Evolutionary conservation across 805 yeast species (phyloP), one percentile per base, ranked within the genome.

Genomic region (Starmerella potacharoeniae): DNA sequence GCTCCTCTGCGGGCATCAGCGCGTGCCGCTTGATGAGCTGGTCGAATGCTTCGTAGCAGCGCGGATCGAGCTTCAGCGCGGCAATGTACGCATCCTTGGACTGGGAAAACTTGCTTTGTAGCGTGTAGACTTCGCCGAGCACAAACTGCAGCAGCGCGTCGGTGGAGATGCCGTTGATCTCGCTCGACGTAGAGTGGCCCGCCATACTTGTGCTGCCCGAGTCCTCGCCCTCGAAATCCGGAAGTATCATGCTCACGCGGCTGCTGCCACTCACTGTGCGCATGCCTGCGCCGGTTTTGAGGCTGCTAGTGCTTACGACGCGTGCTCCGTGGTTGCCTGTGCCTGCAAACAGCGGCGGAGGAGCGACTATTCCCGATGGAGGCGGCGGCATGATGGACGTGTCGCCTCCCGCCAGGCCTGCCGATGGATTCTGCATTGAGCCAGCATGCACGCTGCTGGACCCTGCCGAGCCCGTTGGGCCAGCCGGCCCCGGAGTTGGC

Each of bases 21-120:
- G 88, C 75, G 64, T 83, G 83, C 61, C 84, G 84, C 44, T 77
- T 71, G 1, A 86, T 77, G 51, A 91, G 75, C 65, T 85, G 89
- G 62, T 86, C 80, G 66, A 88, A 88, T 0, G 97, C 97, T 62
- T 91, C 98, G 67, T 75, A 91, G 69, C 97, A 93, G 67, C 89
- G 87, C 7, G 86, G 89, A 68, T 91, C 97, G 1, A 86, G 87
- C 60, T 79, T 62, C 0, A 90, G 81, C 0, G 97, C 96, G 64
- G 88, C 96, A 64, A 82, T 81, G 63, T 81, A 89, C 52, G 93
- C 84, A 53, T 85, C 89, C 63, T 86, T 88, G 0, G 97, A 97
- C 58, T 78, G 75, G 22, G 84, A 93, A 64, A 86, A 83, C 68
- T 86, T 86, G 66, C 86, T 87, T 64, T 84, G 90, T 58, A 83